These are phyloP conservation scores for Capillidium rhysosporum DNA, from an alignment of 371 early-diverging fungal species.

Conservation along the genomic window DNA sequence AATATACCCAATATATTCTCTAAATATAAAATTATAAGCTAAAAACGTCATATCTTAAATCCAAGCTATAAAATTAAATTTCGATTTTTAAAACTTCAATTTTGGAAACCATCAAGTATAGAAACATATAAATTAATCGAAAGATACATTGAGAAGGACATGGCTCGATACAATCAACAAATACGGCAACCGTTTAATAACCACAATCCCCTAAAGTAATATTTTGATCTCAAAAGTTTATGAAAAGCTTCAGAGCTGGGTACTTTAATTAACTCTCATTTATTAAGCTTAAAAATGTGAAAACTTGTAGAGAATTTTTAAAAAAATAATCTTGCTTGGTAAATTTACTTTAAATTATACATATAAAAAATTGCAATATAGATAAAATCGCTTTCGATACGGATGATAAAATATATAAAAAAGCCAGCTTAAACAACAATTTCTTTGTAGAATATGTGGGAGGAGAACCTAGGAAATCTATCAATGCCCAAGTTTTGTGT, in stretches of 20 bases:
- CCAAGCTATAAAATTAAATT: no score
- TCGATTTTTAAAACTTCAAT: no score
- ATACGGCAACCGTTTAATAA: no score
- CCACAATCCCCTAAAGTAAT: no score
- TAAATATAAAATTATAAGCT: no score
- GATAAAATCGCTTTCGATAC: slow-evolving; percentile 64
- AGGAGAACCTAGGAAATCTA: slow-evolving; percentile 28
- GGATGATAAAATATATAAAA: slow-evolving; percentile 47
- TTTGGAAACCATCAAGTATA: no score
- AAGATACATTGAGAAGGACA: slow-evolving; percentile 34
- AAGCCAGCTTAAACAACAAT: slow-evolving; percentile 55
- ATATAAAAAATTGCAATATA: slow-evolving; percentile 30
- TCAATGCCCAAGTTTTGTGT: slow-evolving; percentile 32
- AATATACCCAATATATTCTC: no score
- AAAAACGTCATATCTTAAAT: no score
- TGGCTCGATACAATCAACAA: slow-evolving; percentile 67
- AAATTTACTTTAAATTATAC: slow-evolving; percentile 7
- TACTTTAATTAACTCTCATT: slow-evolving; percentile 56
- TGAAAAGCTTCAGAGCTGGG: slow-evolving; percentile 83
- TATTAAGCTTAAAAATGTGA: slow-evolving; percentile 63
- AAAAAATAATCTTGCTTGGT: slow-evolving; percentile 94
- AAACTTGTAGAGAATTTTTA: slow-evolving; percentile 69
- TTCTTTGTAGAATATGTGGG: slow-evolving; percentile 70
- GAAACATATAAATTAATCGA: no score
- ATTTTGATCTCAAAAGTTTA: slow-evolving; percentile 28